Base-by-base conservation (phyloP, 2,329 filamentous ascomycete genomes). In the Penicillium sp. region DNA sequence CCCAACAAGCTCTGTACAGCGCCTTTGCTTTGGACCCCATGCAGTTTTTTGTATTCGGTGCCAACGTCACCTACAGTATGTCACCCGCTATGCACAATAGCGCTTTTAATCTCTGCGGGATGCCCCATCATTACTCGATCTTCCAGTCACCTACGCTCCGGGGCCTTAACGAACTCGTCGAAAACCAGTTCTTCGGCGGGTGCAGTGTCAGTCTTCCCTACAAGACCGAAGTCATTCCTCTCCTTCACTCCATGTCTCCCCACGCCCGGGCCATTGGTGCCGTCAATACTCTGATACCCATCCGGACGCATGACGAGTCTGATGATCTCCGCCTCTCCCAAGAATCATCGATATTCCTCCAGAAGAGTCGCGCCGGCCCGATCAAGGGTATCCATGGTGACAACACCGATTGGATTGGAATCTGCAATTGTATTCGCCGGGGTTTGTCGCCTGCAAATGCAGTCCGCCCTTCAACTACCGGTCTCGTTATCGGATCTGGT, bases 341-440 rank as follows among this genome's bases (percentile, higher is more conserved):
- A 0, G 73, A 77, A 24, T 78, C 79, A 4, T 74, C 75, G 1
- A 66, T 80, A n/a, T 71, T 75, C 36, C 70, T 74, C 24, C 75
- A 82, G 36, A 76, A 82, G 48, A 84, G 84, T 51, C 76, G 80
- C 35, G 76, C 82, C 1, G 85, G 86, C 0, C 78, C 81, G 0
- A 79, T 88, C 6, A 78, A 79, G 51, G 84, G 82, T 0, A 72
- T 89, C 0, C 87, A 88, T 52, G 87, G 86, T 1, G 85, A 89
- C 48, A 90, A 90, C 49, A 89, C 86, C 0, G 86, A 90, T 63
- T 90, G 86, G 83, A 85, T 89, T 27, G 86, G 86, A 4, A 86
- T 90, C 34, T 74, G 84, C 43, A 85, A 84, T 3, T 89, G 85
- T 60, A 79, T 90, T 34, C 77, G 82, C 5, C 76, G 85, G 26